Conservation (phyloP, 78 protist genomes). For the Monocercomonoides exilis region DNA sequence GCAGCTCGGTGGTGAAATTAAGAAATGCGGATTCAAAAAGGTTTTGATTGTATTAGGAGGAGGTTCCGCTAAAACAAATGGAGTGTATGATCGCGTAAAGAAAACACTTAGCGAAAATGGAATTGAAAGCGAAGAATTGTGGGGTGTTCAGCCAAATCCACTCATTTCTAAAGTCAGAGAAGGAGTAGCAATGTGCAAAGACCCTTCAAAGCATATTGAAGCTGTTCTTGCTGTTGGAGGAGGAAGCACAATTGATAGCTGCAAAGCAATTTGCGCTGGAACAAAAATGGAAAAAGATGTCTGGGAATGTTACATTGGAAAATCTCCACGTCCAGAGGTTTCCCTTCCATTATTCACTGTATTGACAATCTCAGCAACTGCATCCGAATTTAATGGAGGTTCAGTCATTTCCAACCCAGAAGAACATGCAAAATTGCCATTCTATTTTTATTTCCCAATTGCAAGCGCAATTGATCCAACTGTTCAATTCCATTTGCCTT, state of each 20-base stretch:
- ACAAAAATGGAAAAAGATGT: background rate
- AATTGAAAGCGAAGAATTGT: background rate
- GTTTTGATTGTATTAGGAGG: background rate
- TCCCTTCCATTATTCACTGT: constrained; percentile 3
- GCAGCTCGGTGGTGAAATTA: background rate
- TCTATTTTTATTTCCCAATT: too few species aligned
- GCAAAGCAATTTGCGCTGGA: constrained; percentile 5
- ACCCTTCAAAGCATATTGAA: constrained; percentile 1
- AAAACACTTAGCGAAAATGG: background rate
- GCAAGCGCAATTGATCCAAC: too few species aligned
- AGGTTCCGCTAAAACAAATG: background rate
- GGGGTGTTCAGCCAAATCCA: too few species aligned
- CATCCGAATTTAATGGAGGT: constrained; percentile 11
- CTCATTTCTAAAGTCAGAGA: background rate
- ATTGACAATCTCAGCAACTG: constrained; percentile 28
- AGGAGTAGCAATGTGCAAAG: background rate
- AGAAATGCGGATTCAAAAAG: background rate
- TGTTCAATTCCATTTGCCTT: too few species aligned
- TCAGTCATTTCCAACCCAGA: background rate
- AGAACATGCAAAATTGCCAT: too few species aligned
- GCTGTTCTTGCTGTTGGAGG: constrained; percentile 28
- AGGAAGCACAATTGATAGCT: constrained; percentile 3
- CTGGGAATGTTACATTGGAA: background rate
- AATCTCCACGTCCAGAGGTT: background rate
- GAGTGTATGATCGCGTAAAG: background rate